phyloP scores from a whole-genome alignment of 2,329 filamentous ascomycete species.

The Bipolaris oryzae region DNA sequence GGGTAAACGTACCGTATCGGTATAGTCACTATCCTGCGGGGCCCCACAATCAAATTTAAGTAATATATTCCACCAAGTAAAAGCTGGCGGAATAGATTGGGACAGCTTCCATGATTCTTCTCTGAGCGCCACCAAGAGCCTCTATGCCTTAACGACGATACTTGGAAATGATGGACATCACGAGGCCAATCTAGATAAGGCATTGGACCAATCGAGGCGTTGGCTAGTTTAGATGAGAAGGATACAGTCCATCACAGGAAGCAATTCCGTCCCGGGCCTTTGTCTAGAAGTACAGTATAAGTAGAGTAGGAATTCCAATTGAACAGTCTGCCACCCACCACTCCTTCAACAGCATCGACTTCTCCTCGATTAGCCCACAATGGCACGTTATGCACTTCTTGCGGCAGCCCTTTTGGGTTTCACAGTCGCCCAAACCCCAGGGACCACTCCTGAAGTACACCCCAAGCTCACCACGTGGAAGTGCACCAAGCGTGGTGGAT shows the following conservation, averaged over 20 bases:
- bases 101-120: constrained; percentile 17
- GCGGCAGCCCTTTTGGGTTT: constrained; percentile 36
- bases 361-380: constrained; percentile 8
- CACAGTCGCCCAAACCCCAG: constrained; percentile 39
- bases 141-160: not conserved
- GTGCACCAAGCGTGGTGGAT: constrained; percentile 59
- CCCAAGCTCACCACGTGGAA: constrained; percentile 59
- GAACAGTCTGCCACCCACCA: not conserved
- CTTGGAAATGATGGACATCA: not conserved
- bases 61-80: constrained; percentile 19
- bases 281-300: constrained; percentile 10
- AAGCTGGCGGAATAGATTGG: constrained; percentile 9
- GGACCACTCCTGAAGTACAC: constrained; percentile 53
- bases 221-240: not conserved
- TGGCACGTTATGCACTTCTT: constrained; percentile 35
- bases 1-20: constrained; percentile 19
- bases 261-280: not conserved
- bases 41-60: constrained; percentile 18
- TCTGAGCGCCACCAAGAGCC: constrained; percentile 5
- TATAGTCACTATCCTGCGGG: constrained; percentile 6
- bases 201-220: not conserved
- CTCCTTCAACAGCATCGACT: not conserved
- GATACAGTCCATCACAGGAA: not conserved
- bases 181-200: not conserved
- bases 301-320: not conserved